phyloP scores from a whole-genome alignment of 805 yeast genomes.

The Candida loeiensis region DNA sequence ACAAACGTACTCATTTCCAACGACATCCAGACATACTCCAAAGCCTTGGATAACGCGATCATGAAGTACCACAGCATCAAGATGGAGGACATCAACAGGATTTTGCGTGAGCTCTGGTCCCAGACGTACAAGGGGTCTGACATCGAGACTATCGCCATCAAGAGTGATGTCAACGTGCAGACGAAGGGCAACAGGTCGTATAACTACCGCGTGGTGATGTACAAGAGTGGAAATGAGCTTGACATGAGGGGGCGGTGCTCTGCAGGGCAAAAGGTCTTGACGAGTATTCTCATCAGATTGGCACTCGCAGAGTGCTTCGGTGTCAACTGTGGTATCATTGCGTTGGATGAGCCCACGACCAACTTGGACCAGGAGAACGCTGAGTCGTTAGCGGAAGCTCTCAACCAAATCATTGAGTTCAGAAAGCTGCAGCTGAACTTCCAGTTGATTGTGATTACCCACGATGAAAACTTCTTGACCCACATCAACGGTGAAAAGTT shows the following conservation, averaged over 20 bases:
- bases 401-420: conserved; percentile 68
- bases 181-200: conserved; percentile 62
- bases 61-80: conserved; percentile 88
- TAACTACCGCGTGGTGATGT: conserved; percentile 93
- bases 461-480: conserved; percentile 85
- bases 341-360: conserved; percentile 97
- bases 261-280: conserved; percentile 95
- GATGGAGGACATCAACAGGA: conserved; percentile 88
- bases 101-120: conserved; percentile 90
- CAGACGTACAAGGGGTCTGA: conserved; percentile 93
- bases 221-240: conserved; percentile 82
- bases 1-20: conserved; percentile 72
- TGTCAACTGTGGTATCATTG: conserved; percentile 89
- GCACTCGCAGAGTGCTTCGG: conserved; percentile 97
- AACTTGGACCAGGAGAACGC: conserved; percentile 88
- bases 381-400: conserved; percentile 78
- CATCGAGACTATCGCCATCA: conserved; percentile 83
- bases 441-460: conserved; percentile 93
- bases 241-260: conserved; percentile 99
- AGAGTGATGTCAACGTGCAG: conserved; percentile 65
- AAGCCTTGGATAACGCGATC: conserved; percentile 86
- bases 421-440: conserved; percentile 80
- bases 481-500: conserved; percentile 82
- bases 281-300: conserved; percentile 83
- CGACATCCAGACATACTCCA: conserved; percentile 76